These are phyloP conservation scores for Collybia sordida DNA, from an alignment of 768 basidiomycete species.

Conservation along the genomic window DNA sequence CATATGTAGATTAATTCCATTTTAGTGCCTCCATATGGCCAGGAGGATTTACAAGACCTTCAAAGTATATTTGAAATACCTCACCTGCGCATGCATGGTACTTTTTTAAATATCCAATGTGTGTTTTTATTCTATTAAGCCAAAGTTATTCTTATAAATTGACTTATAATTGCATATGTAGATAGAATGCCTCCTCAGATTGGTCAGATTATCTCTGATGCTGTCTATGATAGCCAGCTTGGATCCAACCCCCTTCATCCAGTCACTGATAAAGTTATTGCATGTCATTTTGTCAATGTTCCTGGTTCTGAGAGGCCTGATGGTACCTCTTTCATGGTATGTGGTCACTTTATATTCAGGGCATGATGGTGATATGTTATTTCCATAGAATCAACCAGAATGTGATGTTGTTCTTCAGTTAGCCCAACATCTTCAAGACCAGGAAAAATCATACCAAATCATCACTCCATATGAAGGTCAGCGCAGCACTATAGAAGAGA, in stretches of 20 bases:
- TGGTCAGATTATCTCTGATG: constrained; percentile 68
- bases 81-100: constrained; percentile 48
- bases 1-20: constrained; percentile 12
- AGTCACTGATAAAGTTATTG: constrained; percentile 37
- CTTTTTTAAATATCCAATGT: constrained; percentile 80
- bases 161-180: constrained; percentile 21
- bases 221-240: constrained; percentile 63
- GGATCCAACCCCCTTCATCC: constrained; percentile 52
- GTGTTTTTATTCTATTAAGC: constrained; percentile 21
- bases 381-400: constrained; percentile 60
- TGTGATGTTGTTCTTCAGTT: constrained; percentile 53
- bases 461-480: constrained; percentile 86
- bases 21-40: constrained; percentile 78
- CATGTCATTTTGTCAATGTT: constrained; percentile 71
- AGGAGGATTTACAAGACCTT: constrained; percentile 62
- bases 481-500: constrained; percentile 53
- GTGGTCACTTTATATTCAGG: constrained; percentile 8
- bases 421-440: constrained; percentile 53
- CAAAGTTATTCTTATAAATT: constrained; percentile 6
- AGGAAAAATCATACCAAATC: constrained; percentile 53
- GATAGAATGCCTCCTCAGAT: constrained; percentile 86
- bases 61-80: constrained; percentile 78
- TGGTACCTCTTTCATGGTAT: constrained; percentile 35
- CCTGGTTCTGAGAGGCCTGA: constrained; percentile 33
- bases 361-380: constrained; percentile 1